These are phyloP conservation scores for Didymella lethalis DNA, from an alignment of 2,329 filamentous ascomycete genomes.

Conservation along the genomic window DNA sequence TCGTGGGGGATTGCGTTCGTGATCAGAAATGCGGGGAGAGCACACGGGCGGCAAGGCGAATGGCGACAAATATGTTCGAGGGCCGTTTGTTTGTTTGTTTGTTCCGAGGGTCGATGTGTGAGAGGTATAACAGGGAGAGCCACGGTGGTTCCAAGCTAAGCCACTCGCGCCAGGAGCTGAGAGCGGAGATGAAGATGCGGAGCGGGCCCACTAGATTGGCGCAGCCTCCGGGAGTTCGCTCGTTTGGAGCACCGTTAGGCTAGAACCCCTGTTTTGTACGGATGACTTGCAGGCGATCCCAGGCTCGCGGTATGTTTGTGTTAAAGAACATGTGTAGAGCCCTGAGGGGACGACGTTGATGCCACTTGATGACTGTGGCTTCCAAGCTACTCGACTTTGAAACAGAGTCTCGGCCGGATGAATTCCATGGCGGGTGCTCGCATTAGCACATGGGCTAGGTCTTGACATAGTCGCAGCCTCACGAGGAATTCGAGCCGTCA, in stretches of 20 bases:
- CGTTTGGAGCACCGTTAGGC: slow-evolving; percentile 17
- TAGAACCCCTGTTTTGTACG: slow-evolving; percentile 8
- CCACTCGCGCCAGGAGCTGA: slow-evolving; percentile 28
- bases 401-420: neutral
- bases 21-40: slow-evolving; percentile 15
- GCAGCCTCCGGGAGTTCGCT: slow-evolving; percentile 17
- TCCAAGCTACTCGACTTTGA: neutral
- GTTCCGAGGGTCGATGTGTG: neutral
- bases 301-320: neutral
- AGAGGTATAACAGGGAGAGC: slow-evolving; percentile 20
- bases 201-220: slow-evolving; percentile 31
- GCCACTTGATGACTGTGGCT: neutral
- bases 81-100: neutral
- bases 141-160: slow-evolving; percentile 27
- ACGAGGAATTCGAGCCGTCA: neutral
- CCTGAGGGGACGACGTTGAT: neutral
- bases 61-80: neutral
- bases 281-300: slow-evolving; percentile 9
- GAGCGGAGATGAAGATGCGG: slow-evolving; percentile 28
- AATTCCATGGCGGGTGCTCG: slow-evolving; percentile 3
- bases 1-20: slow-evolving; percentile 1
- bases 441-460: slow-evolving; percentile 7
- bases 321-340: neutral
- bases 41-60: slow-evolving; percentile 11
- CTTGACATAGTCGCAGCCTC: neutral